Evolutionary conservation across 1,284 basidiomycete genomes (phyloP), one percentile per base, ranked within the genome.

Genomic region (Naganishia albida): DNA sequence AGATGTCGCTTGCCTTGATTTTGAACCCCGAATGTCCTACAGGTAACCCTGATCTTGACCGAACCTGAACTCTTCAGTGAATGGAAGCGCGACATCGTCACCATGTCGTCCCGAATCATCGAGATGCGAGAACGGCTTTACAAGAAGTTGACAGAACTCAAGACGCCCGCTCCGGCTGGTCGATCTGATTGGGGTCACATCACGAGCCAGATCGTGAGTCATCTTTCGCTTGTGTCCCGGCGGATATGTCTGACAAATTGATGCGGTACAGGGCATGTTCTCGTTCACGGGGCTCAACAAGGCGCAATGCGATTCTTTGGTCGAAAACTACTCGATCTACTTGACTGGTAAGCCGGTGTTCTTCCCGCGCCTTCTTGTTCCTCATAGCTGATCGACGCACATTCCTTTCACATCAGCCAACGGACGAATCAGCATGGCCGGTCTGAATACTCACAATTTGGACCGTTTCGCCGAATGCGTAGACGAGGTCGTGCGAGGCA

Each of bases 101-200:
- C 87, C 64, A 99, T 99, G 96, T 93, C 95, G 25, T 86, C 91
- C 72, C 85, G 96, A 63, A 99, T 99, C 80, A 98, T 98, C 80
- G 86, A 85, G 78, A 98, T 99, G 95, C 85, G 96, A 68, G 86
- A 90, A 72, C 86, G 83, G 70, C 82, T 99, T 63, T 93, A 90
- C 80, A 84, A 89, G 71, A 83, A 87, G 70, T 82, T 99, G 63
- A 88, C 88, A 43, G 80, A 88, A 74, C 82, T 90, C 72, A 86
- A 90, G 77, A 98, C 96, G 48, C 57, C 77, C 90, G 72, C 78
- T 95, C 67, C 67, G 25, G 52, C 59, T 20, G 67, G 62, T 12
- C 52, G 67, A 38, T 65, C 65, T 48, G 64, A 68, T 71, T 98
- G 93, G 93, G 85, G 88, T 43, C 93, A 97, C 78, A 91, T 95